These are phyloP conservation scores for Maudiozyma barnettii DNA, from an alignment of 805 yeast genomes.

Conservation along the genomic window DNA sequence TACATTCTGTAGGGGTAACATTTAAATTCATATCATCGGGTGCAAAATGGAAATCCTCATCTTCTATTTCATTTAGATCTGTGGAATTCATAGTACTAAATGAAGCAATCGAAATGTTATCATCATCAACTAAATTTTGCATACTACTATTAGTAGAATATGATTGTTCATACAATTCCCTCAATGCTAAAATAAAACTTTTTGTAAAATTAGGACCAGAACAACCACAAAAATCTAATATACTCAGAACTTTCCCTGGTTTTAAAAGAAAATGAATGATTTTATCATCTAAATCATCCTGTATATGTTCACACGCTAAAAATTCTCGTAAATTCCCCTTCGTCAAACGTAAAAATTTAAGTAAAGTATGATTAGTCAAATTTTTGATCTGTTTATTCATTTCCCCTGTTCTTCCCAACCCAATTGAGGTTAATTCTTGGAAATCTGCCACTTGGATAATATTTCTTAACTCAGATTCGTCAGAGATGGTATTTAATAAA, in stretches of 20 bases:
- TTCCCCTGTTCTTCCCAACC: constrained; percentile 77
- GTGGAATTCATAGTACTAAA: constrained; percentile 2
- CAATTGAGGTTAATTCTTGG: constrained; percentile 80
- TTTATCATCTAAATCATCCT: constrained; percentile 63
- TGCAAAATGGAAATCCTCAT: neutral
- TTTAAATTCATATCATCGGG: neutral
- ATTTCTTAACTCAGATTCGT: constrained; percentile 41
- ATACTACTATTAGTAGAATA: neutral
- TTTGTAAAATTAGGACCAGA: constrained; percentile 52
- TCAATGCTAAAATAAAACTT: constrained; percentile 40
- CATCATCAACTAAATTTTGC: neutral
- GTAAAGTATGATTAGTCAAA: constrained; percentile 69
- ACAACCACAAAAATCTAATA: constrained; percentile 85
- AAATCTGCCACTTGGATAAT: constrained; percentile 70
- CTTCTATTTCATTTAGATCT: neutral
- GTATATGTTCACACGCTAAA: constrained; percentile 75
- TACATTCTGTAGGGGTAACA: constrained; percentile 20
- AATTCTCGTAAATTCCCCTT: constrained; percentile 64
- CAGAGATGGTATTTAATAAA: constrained; percentile 47
- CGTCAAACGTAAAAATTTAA: constrained; percentile 49
- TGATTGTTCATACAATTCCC: constrained; percentile 13
- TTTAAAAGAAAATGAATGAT: constrained; percentile 22
- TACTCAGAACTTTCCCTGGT: constrained; percentile 39
- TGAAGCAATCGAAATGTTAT: neutral
- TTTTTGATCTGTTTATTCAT: constrained; percentile 89